Evolutionary conservation across 192 early-diverging fungal genomes (phyloP), one percentile per base, ranked within the genome.

Genomic region (Jimgerdemannia lactiflua): DNA sequence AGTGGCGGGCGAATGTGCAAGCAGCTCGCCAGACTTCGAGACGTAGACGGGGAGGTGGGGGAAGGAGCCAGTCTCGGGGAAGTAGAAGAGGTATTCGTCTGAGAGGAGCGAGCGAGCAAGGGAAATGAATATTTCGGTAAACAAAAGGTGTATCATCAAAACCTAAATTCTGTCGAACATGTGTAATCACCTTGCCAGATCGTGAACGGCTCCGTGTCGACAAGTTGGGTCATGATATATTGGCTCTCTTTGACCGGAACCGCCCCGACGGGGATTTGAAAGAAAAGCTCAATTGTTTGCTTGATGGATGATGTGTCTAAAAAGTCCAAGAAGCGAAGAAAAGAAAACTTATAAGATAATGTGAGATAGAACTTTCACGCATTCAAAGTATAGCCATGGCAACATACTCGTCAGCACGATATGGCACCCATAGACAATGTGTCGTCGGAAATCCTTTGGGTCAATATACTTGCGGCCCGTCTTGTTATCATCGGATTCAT

Each of bases 31-130:
- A 17, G n/a, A 40, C 4, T 77, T 68, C 3, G 80, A 79, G 19
- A 84, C 69, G n/a, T 80, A 77, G 4, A 80, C 75, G 29, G 86
- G 79, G 39, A 83, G 74, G 39, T 83, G 71, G 1, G 67, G 63
- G 64, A 76, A 87, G 14, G 78, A 69, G 6, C 86, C 86, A 14
- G 72, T 74, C n/a, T 72, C 71, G n/a, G 86, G 86, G 73, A 87
- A 87, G 54, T 87, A 87, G 44, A 87, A 87, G 14, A 63, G 2
- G 14, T 59, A 59, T 14, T 59, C 49, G 49, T 59, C 49, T 59
- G 49, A 14, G 14, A 59, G 49, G 14, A 67, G 39, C 80, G 74
- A 20, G 14, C 8, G 14, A 59, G 6, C 14, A 14, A 59, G 14
- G 14, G 49, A 59, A 14, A 14, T 10, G 49, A 59, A 59, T 29